Conservation (phyloP, 2,329 filamentous ascomycete species). For the Xylaria hypoxylon region DNA sequence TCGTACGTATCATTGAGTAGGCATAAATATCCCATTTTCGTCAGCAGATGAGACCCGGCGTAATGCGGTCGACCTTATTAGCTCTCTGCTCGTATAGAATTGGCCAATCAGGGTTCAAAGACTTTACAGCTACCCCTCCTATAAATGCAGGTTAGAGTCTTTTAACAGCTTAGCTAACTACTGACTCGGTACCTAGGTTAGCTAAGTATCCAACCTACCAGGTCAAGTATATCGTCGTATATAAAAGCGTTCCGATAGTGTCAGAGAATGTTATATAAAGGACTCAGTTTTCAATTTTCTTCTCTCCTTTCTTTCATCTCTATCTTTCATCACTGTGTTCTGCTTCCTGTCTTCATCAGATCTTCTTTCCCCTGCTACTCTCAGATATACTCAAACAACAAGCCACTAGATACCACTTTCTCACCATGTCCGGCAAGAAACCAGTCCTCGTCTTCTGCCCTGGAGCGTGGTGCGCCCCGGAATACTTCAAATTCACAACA, state of each 20-base stretch:
- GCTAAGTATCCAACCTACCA: not conserved
- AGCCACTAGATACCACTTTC: not conserved
- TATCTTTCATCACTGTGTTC: not conserved
- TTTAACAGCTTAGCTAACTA: constrained; percentile 5
- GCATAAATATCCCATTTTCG: constrained; percentile 17
- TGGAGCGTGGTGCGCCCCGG: constrained; percentile 38
- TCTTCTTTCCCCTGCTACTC: not conserved
- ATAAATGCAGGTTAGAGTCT: not conserved
- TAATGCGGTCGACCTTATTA: constrained; percentile 2
- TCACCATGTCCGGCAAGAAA: constrained; percentile 33
- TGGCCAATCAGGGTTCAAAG: constrained; percentile 25
- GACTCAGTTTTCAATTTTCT: not conserved
- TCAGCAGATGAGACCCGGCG: constrained; percentile 22
- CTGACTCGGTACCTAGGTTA: not conserved
- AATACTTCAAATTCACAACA: constrained; percentile 34
- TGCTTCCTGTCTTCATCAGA: not conserved
- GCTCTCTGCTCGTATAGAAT: constrained; percentile 35
- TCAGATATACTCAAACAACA: not conserved
- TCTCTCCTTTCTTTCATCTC: constrained; percentile 1
- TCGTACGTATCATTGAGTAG: constrained; percentile 6
- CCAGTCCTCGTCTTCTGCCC: constrained; percentile 39
- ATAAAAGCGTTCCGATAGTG: not conserved
- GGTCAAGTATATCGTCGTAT: not conserved
- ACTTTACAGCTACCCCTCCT: not conserved
- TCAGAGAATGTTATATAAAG: constrained; percentile 29